Evolutionary conservation across 2,329 filamentous ascomycete genomes (phyloP).

Genomic region (Emergomyces pasteurianus): DNA sequence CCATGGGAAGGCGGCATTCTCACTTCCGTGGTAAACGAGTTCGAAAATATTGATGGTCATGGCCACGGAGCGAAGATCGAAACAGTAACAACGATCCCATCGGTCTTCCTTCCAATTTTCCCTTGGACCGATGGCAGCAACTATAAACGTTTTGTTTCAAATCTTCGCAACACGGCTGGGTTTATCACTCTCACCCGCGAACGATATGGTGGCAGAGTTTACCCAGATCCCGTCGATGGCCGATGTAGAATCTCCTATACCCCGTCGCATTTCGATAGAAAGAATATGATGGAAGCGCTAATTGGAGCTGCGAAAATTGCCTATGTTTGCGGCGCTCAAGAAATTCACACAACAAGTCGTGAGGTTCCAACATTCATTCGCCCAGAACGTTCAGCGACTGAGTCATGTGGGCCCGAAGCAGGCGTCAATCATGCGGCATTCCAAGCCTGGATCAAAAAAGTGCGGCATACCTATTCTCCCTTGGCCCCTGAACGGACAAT

Average conservation of each 20-base stretch:
- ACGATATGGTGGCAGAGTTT: slow-evolving; percentile 61
- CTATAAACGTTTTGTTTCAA: slow-evolving; percentile 59
- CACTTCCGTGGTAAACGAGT: slow-evolving; percentile 62
- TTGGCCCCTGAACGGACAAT: slow-evolving; percentile 33
- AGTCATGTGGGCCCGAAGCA: slow-evolving; percentile 16
- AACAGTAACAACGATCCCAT: slow-evolving; percentile 61
- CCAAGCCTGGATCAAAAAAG: slow-evolving; percentile 41
- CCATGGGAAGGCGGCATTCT: slow-evolving; percentile 70
- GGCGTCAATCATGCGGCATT: slow-evolving; percentile 45
- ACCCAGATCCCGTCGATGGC: slow-evolving; percentile 56
- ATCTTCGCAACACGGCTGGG: slow-evolving; percentile 55
- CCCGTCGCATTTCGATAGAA: slow-evolving; percentile 58
- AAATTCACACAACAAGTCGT: slow-evolving; percentile 58
- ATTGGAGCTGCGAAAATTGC: slow-evolving; percentile 63
- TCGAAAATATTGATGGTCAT: slow-evolving; percentile 67
- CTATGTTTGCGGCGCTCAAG: slow-evolving; percentile 65
- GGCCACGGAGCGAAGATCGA: slow-evolving; percentile 80
- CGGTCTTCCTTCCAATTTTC: slow-evolving; percentile 48
- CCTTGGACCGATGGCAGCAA: slow-evolving; percentile 58
- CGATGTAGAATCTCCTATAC: slow-evolving; percentile 57
- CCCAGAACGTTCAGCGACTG: slow-evolving; percentile 11
- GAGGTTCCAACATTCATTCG: slow-evolving; percentile 54
- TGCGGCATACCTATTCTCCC: slow-evolving; percentile 34
- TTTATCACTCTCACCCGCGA: slow-evolving; percentile 69
- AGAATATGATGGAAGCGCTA: slow-evolving; percentile 58